These are phyloP conservation scores for Emmonsiellopsis sp. DNA, from an alignment of 2,329 filamentous ascomycete genomes.

Conservation along the genomic window DNA sequence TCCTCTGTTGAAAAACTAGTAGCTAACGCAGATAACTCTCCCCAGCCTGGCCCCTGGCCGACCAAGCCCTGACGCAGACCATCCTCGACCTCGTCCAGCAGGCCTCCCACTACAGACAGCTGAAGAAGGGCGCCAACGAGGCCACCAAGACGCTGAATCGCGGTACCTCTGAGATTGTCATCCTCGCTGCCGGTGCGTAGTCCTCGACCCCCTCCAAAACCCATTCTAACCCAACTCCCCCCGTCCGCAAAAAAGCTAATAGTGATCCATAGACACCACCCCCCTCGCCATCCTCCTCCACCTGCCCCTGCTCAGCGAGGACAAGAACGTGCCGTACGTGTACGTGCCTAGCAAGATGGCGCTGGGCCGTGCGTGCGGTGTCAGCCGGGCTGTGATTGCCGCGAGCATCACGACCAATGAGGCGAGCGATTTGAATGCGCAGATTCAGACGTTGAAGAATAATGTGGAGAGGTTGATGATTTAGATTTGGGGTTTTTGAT, in stretches of 20 bases:
- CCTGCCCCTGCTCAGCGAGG: constrained; percentile 77
- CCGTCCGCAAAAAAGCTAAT: neutral
- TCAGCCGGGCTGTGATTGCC: constrained; percentile 78
- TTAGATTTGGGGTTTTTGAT: constrained; percentile 39
- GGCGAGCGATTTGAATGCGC: constrained; percentile 72
- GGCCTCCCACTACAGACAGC: constrained; percentile 53
- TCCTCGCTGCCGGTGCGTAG: constrained; percentile 57
- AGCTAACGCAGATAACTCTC: constrained; percentile 4
- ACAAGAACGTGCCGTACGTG: constrained; percentile 63
- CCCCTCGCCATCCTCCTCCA: constrained; percentile 84
- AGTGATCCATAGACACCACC: constrained; percentile 53
- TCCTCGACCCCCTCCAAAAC: neutral
- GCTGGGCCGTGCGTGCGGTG: constrained; percentile 81
- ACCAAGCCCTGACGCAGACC: constrained; percentile 66
- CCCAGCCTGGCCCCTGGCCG: constrained; percentile 62
- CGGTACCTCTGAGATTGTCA: constrained; percentile 79
- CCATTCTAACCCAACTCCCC: neutral
- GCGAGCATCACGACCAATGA: constrained; percentile 87
- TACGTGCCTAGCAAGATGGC: constrained; percentile 72
- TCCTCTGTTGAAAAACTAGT: neutral
- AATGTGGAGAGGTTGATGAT: constrained; percentile 95
- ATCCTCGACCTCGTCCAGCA: constrained; percentile 76
- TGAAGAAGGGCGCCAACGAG: constrained; percentile 86
- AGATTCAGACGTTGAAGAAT: constrained; percentile 83
- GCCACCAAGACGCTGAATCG: constrained; percentile 84